Conservation (phyloP, 345 rosid species). For the Brassica cretica region DNA sequence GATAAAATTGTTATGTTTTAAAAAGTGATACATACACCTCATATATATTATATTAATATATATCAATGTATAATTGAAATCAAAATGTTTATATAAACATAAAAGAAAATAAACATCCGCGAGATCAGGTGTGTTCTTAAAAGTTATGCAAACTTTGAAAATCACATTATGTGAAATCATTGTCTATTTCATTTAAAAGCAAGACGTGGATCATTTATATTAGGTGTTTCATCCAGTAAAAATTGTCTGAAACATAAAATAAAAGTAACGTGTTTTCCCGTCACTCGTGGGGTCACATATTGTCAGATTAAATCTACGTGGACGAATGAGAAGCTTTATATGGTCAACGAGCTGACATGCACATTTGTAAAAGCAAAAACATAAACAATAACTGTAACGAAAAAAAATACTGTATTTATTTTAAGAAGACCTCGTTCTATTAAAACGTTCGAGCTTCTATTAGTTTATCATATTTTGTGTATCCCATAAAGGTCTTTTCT, state of each 20-base stretch:
- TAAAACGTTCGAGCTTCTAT: constrained; percentile 39
- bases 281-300: constrained; percentile 37
- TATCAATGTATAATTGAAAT: too few relatives aligned
- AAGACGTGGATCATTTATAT: background rate
- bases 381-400: background rate
- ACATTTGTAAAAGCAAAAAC: constrained; percentile 29
- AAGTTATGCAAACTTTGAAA: too few relatives aligned
- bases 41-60: too few relatives aligned
- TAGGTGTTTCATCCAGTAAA: background rate
- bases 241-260: background rate
- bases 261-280: background rate
- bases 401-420: background rate
- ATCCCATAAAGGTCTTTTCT: constrained; percentile 31
- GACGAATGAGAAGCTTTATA: constrained; percentile 37
- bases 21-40: too few relatives aligned
- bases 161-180: background rate
- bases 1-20: too few relatives aligned
- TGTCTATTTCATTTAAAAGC: background rate
- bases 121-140: too few relatives aligned
- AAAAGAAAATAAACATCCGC: too few relatives aligned
- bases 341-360: constrained; percentile 46
- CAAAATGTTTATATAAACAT: too few relatives aligned
- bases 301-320: constrained; percentile 37
- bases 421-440: background rate
- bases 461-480: constrained; percentile 18